Percentiles rank a stretch among this genome's conserved stretches.
Conservation (phyloP, 495 filamentous ascomycete genomes). For the Tuber microsphaerosporum region DNA sequence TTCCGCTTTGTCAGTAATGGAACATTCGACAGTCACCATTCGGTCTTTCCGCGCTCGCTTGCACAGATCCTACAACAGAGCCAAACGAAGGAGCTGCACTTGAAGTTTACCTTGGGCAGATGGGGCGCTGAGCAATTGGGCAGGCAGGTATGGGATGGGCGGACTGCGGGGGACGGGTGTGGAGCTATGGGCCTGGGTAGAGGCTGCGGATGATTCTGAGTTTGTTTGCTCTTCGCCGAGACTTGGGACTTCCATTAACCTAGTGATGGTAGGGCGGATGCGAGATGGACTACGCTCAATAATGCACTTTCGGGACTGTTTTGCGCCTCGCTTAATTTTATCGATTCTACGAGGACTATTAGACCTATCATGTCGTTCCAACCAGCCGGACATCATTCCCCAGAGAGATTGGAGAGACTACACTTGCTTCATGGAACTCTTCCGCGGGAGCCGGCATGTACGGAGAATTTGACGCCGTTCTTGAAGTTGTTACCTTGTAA, state of each 20-base stretch:
- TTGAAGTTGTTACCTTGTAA: slow-evolving; percentile 94
- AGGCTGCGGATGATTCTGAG: slow-evolving; percentile 68
- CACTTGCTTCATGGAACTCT: slow-evolving; percentile 85
- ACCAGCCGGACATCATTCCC: slow-evolving; percentile 64
- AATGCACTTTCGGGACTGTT: slow-evolving; percentile 94
- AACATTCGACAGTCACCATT: slow-evolving; percentile 80
- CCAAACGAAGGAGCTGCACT: slow-evolving; percentile 78
- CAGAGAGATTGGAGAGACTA: slow-evolving; percentile 51
- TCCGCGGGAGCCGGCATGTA: slow-evolving; percentile 93
- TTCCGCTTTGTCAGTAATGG: slow-evolving; percentile 95
- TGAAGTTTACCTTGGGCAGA: slow-evolving; percentile 85
- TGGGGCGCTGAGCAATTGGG: slow-evolving; percentile 99
- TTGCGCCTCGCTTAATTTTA: slow-evolving; percentile 98
- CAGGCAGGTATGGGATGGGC: slow-evolving; percentile 77
- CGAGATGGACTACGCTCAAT: slow-evolving; percentile 81
- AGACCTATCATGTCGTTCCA: slow-evolving; percentile 85
- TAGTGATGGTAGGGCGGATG: slow-evolving; percentile 57
- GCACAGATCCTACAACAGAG: slow-evolving; percentile 90
- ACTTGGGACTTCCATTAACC: background rate
- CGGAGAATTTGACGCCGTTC: slow-evolving; percentile 95
- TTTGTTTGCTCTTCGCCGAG: slow-evolving; percentile 45
- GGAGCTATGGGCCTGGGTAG: slow-evolving; percentile 98
- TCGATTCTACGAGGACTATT: slow-evolving; percentile 88
- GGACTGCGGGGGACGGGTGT: slow-evolving; percentile 91
- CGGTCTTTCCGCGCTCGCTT: slow-evolving; percentile 84